A percentile compares a stretch with the other conserved stretches of the same genome.
Conservation (phyloP, 305 asterid species). For the Lippia alba region DNA sequence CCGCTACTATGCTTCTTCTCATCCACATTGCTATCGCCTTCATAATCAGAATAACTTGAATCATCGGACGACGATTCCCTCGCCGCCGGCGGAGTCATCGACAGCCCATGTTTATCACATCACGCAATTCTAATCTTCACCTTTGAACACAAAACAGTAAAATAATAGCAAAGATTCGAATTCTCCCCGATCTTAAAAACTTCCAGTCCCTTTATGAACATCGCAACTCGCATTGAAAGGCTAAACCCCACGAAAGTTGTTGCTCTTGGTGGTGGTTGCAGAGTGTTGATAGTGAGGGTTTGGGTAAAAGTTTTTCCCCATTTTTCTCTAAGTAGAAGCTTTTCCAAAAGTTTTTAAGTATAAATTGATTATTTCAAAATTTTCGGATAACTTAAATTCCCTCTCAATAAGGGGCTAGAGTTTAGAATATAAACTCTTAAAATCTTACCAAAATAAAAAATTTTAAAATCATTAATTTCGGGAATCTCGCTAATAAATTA, state of each 20-base stretch:
- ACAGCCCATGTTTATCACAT: conserved; percentile 84
- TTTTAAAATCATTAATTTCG: too few species aligned
- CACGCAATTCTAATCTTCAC: conserved; percentile 89
- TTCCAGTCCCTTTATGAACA: conserved; percentile 58
- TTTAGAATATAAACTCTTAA: too few species aligned
- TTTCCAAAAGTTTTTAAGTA: too few species aligned
- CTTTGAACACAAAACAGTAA: conserved; percentile 54
- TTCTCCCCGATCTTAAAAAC: conserved; percentile 77
- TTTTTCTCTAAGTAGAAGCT: too few species aligned
- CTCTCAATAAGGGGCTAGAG: too few species aligned
- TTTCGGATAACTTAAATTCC: too few species aligned
- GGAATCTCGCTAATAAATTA: too few species aligned
- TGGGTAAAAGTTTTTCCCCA: too few species aligned
- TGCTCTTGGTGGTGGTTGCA: too few species aligned
- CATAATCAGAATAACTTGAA: conserved; percentile 49
- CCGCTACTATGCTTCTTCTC: conserved; percentile 63
- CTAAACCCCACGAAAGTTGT: conserved; percentile 77
- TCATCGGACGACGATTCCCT: conserved; percentile 59
- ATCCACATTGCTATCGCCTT: conserved; percentile 46
- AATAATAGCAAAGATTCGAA: conserved; percentile 80
- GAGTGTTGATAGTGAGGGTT: too few species aligned
- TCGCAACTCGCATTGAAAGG: conserved; percentile 83
- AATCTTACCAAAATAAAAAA: too few species aligned
- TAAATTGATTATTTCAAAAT: too few species aligned
- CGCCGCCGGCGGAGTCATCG: conserved; percentile 78